Percentiles rank a stretch among this genome's conserved stretches.
Conservation (phyloP, 2,329 filamentous ascomycete genomes). For the Xylaria sp. region DNA sequence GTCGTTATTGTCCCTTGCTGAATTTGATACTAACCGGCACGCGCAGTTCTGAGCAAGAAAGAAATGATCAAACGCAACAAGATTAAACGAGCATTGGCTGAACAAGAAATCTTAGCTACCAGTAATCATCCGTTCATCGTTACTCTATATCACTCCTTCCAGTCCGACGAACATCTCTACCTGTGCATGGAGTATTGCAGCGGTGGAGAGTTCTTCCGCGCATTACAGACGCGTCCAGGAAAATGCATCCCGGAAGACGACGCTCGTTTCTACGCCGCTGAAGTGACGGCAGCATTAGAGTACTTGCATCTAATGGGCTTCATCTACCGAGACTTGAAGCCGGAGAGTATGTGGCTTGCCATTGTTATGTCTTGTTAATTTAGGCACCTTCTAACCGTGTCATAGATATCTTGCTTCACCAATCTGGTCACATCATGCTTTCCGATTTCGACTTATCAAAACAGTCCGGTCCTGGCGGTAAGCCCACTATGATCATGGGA, state of each 20-base stretch:
- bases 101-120: constrained; percentile 96
- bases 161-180: constrained; percentile 97
- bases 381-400: constrained; percentile 32
- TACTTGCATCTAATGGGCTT: constrained; percentile 99
- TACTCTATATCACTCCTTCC: constrained; percentile 96
- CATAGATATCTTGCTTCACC: constrained; percentile 89
- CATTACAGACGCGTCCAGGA: constrained; percentile 89
- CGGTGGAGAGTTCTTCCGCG: constrained; percentile 96
- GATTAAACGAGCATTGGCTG: constrained; percentile 95
- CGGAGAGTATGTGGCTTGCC: constrained; percentile 68
- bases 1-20: not conserved
- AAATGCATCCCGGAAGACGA: constrained; percentile 98
- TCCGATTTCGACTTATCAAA: constrained; percentile 98
- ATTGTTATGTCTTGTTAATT: too few species aligned
- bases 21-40: constrained; percentile 34
- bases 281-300: constrained; percentile 92
- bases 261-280: constrained; percentile 92
- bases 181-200: constrained; percentile 99
- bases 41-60: constrained; percentile 90
- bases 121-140: constrained; percentile 99
- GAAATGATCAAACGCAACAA: constrained; percentile 99
- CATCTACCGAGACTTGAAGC: constrained; percentile 96
- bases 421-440: constrained; percentile 99
- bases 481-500: constrained; percentile 94
- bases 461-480: constrained; percentile 91